A percentile compares a stretch with the other conserved stretches of the same genome.
Evolutionary conservation across 192 early-diverging fungal species (phyloP).

Genomic region (Obelidium mucronatum): DNA sequence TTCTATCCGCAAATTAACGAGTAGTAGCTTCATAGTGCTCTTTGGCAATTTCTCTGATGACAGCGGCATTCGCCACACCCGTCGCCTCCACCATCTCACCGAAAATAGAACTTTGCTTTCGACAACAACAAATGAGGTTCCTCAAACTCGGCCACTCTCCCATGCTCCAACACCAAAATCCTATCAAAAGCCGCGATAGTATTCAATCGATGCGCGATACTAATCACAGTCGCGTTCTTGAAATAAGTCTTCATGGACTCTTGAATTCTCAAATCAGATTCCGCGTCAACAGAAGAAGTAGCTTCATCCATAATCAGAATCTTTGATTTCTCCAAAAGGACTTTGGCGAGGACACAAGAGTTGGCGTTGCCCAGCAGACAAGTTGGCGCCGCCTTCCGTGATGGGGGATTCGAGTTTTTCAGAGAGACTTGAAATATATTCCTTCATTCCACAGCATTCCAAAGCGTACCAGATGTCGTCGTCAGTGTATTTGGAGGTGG

Average conservation of each 20-base stretch:
- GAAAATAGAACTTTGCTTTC: conserved; percentile 37
- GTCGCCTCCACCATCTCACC: conserved; percentile 50
- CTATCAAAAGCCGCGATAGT: conserved; percentile 76
- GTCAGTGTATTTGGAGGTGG: conserved; percentile 67
- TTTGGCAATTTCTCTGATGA: conserved; percentile 60
- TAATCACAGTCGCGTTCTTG: conserved; percentile 70
- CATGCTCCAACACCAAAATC: conserved; percentile 75
- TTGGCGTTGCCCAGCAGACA: conserved; percentile 67
- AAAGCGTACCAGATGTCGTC: conserved; percentile 76
- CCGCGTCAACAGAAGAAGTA: conserved; percentile 66
- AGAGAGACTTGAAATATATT: conserved; percentile 49
- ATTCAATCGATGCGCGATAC: conserved; percentile 78
- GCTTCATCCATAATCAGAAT: conserved; percentile 48
- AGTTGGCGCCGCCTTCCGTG: conserved; percentile 50
- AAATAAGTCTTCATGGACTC: conserved; percentile 71
- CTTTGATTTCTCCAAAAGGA: conserved; percentile 37
- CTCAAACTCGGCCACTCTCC: conserved; percentile 70
- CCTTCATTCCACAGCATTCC: conserved; percentile 56
- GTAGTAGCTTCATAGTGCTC: conserved; percentile 25
- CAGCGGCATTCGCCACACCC: conserved; percentile 60
- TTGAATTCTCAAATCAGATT: conserved; percentile 66
- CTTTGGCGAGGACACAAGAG: conserved; percentile 53
- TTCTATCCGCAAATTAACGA: conserved; percentile 53
- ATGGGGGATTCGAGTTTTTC: not conserved
- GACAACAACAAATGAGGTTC: conserved; percentile 54